Evolutionary conservation across 192 early-diverging fungal species (phyloP), one percentile per base, ranked within the genome.

Genomic region (Coemansia sp.): DNA sequence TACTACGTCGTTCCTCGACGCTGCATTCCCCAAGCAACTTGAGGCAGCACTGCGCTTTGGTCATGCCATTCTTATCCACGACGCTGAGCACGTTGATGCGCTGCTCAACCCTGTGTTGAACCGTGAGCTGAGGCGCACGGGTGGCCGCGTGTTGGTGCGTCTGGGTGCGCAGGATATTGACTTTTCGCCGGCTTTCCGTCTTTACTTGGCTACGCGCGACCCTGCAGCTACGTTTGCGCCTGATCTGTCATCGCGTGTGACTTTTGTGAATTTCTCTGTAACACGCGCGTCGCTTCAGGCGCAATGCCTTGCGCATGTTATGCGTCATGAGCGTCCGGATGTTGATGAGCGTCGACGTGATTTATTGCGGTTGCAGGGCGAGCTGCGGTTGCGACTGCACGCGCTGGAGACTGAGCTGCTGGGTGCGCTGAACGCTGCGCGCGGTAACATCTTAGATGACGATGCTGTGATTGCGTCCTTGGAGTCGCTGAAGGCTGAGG

Each of bases 181-280:
- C 85, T 98, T 98, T 76, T 98, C 96, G 31, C 97, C 98, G 11
- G 84, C 94, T 11, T 99, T 99, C 82, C 93, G 90, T 3, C 76
- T 98, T 23, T 97, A 95, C 85, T 72, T 99, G 69, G 85, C 94
- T 5, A 99, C 97, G 3, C 88, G 95, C 64, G 95, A 99, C 71
- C 93, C 98, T 14, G 90, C 93, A 3, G 92, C 95, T 32, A 81
- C 84, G 73, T 97, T 98, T 85, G 84, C 93, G n/a, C 95, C 98
- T 0, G 98, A 99, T 70, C 88, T 99, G 19, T 95, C 91, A 85
- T 91, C 89, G 68, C 91, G 98, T 50, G 96, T 98, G 4, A 98
- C 98, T 2, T 96, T 99, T 84, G 95, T 99, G 52, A 99, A 98
- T 88, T 99, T 98, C 70, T 96, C 97, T 1, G 93, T 98, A 19